phyloP scores from a whole-genome alignment of 2,329 filamentous ascomycete species.

The Colletotrichum sp. region DNA sequence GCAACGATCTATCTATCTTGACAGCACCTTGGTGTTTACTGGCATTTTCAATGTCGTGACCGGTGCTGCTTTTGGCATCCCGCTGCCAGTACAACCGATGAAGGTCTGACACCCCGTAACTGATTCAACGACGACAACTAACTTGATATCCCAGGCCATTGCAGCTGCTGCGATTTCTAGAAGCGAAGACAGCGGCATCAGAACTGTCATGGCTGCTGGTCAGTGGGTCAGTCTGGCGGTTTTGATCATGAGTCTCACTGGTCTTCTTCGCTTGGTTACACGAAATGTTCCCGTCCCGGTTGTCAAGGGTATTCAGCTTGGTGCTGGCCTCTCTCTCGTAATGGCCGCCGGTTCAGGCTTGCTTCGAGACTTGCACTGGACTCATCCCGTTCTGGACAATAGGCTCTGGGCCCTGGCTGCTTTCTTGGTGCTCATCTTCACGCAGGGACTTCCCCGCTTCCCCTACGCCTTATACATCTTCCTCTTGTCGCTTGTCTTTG shows the following conservation, averaged over 20 bases:
- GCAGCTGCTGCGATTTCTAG: constrained; percentile 85
- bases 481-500: constrained; percentile 69
- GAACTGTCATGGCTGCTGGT: constrained; percentile 80
- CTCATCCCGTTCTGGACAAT: constrained; percentile 74
- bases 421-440: constrained; percentile 73
- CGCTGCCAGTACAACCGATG: constrained; percentile 90
- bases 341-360: constrained; percentile 76
- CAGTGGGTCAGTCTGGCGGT: constrained; percentile 75
- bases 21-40: constrained; percentile 86
- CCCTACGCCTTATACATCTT: constrained; percentile 83
- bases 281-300: constrained; percentile 82
- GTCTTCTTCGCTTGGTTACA: constrained; percentile 77
- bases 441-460: constrained; percentile 67
- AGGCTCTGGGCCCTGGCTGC: constrained; percentile 77
- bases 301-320: constrained; percentile 93
- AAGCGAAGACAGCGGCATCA: constrained; percentile 52
- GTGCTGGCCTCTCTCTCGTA: constrained; percentile 83
- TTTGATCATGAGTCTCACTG: constrained; percentile 78
- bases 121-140: background rate
- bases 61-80: constrained; percentile 83
- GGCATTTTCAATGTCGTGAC: constrained; percentile 87
- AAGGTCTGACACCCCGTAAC: constrained; percentile 47
- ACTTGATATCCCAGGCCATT: constrained; percentile 64
- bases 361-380: constrained; percentile 73
- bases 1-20: constrained; percentile 79